Conservation (phyloP, 371 early-diverging fungal species). For the Rhizopus delemar region DNA sequence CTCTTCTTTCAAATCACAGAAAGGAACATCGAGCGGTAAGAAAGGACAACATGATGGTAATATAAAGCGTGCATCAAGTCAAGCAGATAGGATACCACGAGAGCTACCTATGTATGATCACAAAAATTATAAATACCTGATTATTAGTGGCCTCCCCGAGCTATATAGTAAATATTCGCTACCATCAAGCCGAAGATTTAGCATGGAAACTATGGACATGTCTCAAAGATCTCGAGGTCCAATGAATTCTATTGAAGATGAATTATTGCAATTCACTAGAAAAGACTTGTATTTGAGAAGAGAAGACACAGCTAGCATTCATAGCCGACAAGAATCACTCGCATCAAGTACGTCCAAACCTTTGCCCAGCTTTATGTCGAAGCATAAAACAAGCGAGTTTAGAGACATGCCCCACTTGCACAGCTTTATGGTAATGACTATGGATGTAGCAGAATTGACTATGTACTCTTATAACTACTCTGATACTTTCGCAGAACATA, state of each 20-base stretch:
- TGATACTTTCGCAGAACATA: constrained; percentile 50
- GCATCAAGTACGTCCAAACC: constrained; percentile 35
- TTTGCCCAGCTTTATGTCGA: constrained; percentile 31
- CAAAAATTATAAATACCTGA: constrained; percentile 39
- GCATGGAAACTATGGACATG: constrained; percentile 42
- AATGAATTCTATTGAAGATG: constrained; percentile 16
- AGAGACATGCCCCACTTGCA: constrained; percentile 31
- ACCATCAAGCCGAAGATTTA: constrained; percentile 34
- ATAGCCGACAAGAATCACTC: constrained; percentile 42
- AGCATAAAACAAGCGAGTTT: constrained; percentile 19
- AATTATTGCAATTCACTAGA: constrained; percentile 1
- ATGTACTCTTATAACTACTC: constrained; percentile 75
- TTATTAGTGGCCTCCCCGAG: constrained; percentile 61
- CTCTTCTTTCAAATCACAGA: background rate
- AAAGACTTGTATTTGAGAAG: constrained; percentile 15
- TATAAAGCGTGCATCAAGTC: background rate
- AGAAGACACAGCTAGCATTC: constrained; percentile 30
- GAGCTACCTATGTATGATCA: constrained; percentile 12
- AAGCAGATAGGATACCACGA: background rate
- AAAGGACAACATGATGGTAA: background rate
- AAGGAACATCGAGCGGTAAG: background rate
- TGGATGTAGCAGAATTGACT: constrained; percentile 54
- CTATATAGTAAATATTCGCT: constrained; percentile 38
- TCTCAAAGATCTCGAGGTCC: constrained; percentile 17
- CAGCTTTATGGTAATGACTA: constrained; percentile 59